phyloP scores from a whole-genome alignment of 2,329 filamentous ascomycete genomes.

The Trichoderma gracile region DNA sequence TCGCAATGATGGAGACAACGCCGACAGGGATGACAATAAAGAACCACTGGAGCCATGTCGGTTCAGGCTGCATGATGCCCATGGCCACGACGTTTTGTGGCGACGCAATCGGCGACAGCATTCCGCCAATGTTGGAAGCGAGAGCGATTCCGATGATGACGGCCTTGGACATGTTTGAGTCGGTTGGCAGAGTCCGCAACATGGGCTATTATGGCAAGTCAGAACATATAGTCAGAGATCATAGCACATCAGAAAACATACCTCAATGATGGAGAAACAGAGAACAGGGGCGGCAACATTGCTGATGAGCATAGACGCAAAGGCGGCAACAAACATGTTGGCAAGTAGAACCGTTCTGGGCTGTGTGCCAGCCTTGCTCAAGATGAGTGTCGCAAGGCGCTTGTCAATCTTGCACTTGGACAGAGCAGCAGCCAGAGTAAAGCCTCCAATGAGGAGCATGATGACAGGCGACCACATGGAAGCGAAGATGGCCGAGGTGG shows the following conservation, averaged over 20 bases:
- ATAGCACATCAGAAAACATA: slow-evolving; percentile 41
- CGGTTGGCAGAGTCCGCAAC: slow-evolving; percentile 85
- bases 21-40: slow-evolving; percentile 93
- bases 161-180: slow-evolving; percentile 91
- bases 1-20: slow-evolving; percentile 80
- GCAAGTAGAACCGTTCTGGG: slow-evolving; percentile 89
- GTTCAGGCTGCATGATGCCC: slow-evolving; percentile 89
- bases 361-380: slow-evolving; percentile 92
- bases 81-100: slow-evolving; percentile 97
- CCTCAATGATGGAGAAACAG: slow-evolving; percentile 96
- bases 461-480: slow-evolving; percentile 99
- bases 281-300: slow-evolving; percentile 96
- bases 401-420: slow-evolving; percentile 99
- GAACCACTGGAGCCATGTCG: slow-evolving; percentile 96
- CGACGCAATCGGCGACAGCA: slow-evolving; percentile 93
- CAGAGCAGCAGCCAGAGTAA: slow-evolving; percentile 90
- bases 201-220: slow-evolving; percentile 63
- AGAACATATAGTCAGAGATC: background rate
- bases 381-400: slow-evolving; percentile 90
- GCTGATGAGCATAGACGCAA: slow-evolving; percentile 98
- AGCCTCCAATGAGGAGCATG: slow-evolving; percentile 94
- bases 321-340: slow-evolving; percentile 97
- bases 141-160: slow-evolving; percentile 94
- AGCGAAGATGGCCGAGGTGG: slow-evolving; percentile 81
- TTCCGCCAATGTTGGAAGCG: slow-evolving; percentile 92